Conservation (phyloP, 257 asterid species). For the Capsicum pubescens region DNA sequence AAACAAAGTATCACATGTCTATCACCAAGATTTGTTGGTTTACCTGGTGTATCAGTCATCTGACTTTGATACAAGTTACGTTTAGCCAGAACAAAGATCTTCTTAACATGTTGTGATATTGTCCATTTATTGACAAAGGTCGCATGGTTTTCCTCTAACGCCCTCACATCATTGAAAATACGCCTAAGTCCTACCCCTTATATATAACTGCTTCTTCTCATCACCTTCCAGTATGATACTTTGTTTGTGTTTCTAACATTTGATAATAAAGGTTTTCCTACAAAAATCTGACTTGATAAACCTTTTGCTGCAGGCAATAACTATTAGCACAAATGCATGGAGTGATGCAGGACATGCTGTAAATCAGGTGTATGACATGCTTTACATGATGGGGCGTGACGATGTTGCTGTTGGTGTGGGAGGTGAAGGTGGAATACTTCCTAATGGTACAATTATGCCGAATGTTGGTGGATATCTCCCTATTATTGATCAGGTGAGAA, state of each 20-base stretch:
- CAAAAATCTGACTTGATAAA: not conserved
- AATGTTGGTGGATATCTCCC: constrained; percentile 93
- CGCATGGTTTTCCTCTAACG: not conserved
- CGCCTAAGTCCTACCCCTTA: not conserved
- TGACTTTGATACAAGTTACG: too few species aligned
- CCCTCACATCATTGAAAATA: not conserved
- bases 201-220: too few species aligned
- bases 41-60: not conserved
- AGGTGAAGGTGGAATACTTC: constrained; percentile 86
- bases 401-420: constrained; percentile 89
- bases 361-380: constrained; percentile 80
- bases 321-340: constrained; percentile 76
- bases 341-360: constrained; percentile 76
- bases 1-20: not conserved
- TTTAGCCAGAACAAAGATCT: too few species aligned
- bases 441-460: constrained; percentile 67
- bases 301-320: constrained; percentile 64
- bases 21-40: not conserved
- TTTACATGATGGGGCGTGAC: constrained; percentile 93
- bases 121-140: not conserved
- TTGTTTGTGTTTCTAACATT: not conserved
- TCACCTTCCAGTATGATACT: not conserved
- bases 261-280: not conserved
- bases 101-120: not conserved
- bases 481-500: constrained; percentile 73